A percentile compares a stretch with the other conserved stretches of the same genome.
phyloP scores from a whole-genome alignment of 768 basidiomycete species.

The Tricholoma bakamatsutake region DNA sequence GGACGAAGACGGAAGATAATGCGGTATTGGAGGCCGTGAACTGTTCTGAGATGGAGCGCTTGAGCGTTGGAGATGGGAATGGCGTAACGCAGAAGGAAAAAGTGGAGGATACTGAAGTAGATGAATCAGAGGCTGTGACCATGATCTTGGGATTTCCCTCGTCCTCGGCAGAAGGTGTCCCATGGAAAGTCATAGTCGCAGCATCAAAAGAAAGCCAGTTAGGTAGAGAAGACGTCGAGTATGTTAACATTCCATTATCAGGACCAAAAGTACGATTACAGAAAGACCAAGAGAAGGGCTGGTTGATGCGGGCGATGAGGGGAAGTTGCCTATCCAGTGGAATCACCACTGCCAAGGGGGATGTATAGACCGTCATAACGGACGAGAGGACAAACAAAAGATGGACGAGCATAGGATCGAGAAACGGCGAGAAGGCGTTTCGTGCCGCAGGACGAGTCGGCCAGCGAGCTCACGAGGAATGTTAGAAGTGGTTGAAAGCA shows the following conservation, averaged over 20 bases:
- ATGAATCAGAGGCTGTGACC: slow-evolving; percentile 54
- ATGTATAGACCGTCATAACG: slow-evolving; percentile 31
- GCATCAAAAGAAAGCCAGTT: slow-evolving; percentile 75
- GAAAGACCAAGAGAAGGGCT: slow-evolving; percentile 66
- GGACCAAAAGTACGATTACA: slow-evolving; percentile 60
- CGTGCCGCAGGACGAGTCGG: slow-evolving; percentile 41
- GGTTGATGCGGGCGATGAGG: slow-evolving; percentile 61
- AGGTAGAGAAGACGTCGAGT: slow-evolving; percentile 56
- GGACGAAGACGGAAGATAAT: slow-evolving; percentile 70
- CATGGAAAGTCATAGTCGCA: slow-evolving; percentile 52
- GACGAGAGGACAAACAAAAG: slow-evolving; percentile 45
- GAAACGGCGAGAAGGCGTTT: slow-evolving; percentile 40
- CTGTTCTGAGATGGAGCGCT: slow-evolving; percentile 50
- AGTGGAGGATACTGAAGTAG: slow-evolving; percentile 43
- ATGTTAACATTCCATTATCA: slow-evolving; percentile 35
- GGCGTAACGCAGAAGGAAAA: slow-evolving; percentile 55
- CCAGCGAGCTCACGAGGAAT: slow-evolving; percentile 48
- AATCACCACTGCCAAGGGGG: slow-evolving; percentile 46
- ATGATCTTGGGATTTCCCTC: slow-evolving; percentile 57
- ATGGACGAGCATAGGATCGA: slow-evolving; percentile 58
- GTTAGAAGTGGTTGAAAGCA: slow-evolving; percentile 4
- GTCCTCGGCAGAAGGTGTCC: slow-evolving; percentile 59
- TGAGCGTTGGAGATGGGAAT: slow-evolving; percentile 46
- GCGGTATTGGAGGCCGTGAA: slow-evolving; percentile 55
- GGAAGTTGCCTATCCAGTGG: slow-evolving; percentile 73